Evolutionary conservation across 495 filamentous ascomycete species (phyloP), one percentile per base, ranked within the genome.

Genomic region (Penicillium canariense): DNA sequence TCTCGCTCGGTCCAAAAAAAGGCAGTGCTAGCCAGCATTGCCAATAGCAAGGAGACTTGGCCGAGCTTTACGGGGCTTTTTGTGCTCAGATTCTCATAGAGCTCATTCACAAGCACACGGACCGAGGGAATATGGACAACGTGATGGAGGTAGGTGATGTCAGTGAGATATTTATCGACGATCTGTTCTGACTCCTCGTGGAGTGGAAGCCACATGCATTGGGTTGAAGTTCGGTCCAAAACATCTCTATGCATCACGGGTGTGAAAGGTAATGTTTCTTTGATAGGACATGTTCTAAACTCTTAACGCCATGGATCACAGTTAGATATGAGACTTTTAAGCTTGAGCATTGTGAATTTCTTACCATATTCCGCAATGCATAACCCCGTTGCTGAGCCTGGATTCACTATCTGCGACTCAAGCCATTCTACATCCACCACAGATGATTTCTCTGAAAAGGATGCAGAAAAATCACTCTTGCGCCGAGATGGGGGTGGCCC

Each of bases 1-100:
- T 68, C 60, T 18, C 36, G 53, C 43, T 54, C 45, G 26, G 60
- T 61, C 72, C 71, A 79, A 35, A 70, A 72, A 27, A 69, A 69
- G 7, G 77, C 69, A n/a, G 67, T 64, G 32, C 69, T 73, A 14
- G 76, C 68, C 15, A 74, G 62, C 5, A 80, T 77, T 15, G 68
- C 66, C 6, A 80, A 55, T n/a, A 79, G 69, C 14, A 81, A 56
- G 3, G 73, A 66, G 0, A 71, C 63, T n/a, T 65, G 47, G 3
- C 70, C 71, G 7, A 65, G 35, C 14, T 68, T 58, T 11, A 75
- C 42, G 1, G 49, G 55, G 1, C 53, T 28, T 6, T 61, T 58
- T 14, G 68, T 28, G 6, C 47, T 48, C 8, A 75, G 46, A 15
- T 54, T 34, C n/a, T 52, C n/a, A 47, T 78, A 77, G 0, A 76